Evolutionary conservation across 495 filamentous ascomycete genomes (phyloP), one percentile per base, ranked within the genome.

Genomic region (Aspergillus sclerotiicarbonarius): DNA sequence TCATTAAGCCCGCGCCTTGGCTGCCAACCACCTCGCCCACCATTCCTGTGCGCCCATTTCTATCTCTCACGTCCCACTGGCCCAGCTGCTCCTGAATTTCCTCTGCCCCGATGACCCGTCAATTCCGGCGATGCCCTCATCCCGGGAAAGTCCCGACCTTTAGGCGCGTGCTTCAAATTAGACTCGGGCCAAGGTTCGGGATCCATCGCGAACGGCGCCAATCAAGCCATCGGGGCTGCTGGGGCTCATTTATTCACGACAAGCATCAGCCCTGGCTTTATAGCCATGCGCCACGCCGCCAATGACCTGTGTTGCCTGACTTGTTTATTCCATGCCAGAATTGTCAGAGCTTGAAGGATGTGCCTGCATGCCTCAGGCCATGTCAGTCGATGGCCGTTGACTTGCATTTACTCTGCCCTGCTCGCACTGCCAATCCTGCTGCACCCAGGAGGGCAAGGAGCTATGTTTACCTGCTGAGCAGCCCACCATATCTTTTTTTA

Each of bases 1-100:
- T 62, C 63, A 66, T 62, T 66, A 63, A 56, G 20, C 44, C 51
- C 50, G 52, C 51, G 58, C 33, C 37, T 51, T 47, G 19, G 37
- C 47, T 41, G 44, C 37, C 39, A 13, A 8, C n/a, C 25, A 12
- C 20, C 9, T 16, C 39, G 30, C 29, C 35, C 35, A 16, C 33
- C 35, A n/a, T 15, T 16, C 18, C 41, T 20, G 32, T 29, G 19
- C 48, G 54, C 15, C 31, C 16, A 19, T 35, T 55, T 55, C 20
- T 25, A 32, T 50, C n/a, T 31, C 29, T 31, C 47, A 50, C 47
- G 47, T 21, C 29, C 44, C 29, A 31, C 29, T 50, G 15, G 13
- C 30, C 15, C 47, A 25, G 20, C 15, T 32, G n/a, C 47, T 50
- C 29, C 47, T 50, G 31, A 50, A 50, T 50, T 50, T 50, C 47